Evolutionary conservation across 2,329 filamentous ascomycete genomes (phyloP).

Genomic region (Talaromyces piceae): DNA sequence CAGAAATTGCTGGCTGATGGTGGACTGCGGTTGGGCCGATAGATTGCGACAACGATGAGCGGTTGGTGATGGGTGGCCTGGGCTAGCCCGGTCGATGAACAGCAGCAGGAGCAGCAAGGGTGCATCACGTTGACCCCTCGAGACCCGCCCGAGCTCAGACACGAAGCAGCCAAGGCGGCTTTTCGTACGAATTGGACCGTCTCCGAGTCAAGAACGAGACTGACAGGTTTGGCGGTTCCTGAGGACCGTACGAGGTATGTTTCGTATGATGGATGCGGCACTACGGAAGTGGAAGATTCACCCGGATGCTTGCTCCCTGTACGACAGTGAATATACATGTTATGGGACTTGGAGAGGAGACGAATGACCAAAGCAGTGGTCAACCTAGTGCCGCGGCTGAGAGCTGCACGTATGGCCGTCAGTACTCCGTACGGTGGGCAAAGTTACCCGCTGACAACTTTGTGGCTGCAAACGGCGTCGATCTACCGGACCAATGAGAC

Average conservation of each 20-base stretch:
- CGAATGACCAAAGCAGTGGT: background rate
- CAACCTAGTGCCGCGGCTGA: background rate
- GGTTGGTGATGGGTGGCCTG: background rate
- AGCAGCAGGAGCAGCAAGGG: background rate
- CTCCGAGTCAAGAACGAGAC: background rate
- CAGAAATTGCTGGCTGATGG: background rate
- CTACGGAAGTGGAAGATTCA: background rate
- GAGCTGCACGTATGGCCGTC: background rate
- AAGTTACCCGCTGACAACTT: background rate
- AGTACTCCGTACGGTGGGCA: background rate
- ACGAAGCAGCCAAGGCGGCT: background rate
- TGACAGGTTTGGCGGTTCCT: background rate
- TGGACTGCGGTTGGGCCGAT: background rate
- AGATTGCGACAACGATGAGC: background rate
- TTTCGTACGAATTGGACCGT: background rate
- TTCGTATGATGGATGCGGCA: background rate
- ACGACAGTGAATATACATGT: background rate
- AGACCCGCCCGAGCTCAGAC: background rate
- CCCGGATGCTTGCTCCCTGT: background rate
- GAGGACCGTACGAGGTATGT: too few species aligned
- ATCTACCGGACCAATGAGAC: background rate
- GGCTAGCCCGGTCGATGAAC: background rate
- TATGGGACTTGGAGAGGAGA: background rate
- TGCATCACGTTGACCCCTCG: background rate
- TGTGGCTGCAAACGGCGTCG: background rate